Conservation (phyloP, 176 grass and related monocot genomes). For the Hyparrhenia diplandra region DNA sequence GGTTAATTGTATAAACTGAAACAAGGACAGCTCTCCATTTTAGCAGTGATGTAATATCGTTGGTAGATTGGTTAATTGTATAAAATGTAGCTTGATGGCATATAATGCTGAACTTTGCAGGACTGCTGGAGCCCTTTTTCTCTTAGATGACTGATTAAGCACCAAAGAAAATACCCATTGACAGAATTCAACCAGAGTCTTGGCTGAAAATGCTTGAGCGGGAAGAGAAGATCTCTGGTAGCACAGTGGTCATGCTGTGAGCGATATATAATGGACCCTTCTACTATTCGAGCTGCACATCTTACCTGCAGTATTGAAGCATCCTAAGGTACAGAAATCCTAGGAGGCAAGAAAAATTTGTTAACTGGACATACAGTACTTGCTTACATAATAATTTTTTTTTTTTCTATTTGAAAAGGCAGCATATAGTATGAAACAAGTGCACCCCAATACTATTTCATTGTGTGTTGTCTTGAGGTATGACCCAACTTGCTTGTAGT, state of each 20-base stretch:
- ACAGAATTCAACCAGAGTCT: neutral
- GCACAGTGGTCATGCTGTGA: neutral
- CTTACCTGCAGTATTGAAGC: neutral
- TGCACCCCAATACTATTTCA: neutral
- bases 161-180: neutral
- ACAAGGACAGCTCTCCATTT: constrained; percentile 2
- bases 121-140: neutral
- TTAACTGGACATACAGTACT: neutral
- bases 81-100: neutral
- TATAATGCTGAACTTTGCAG: neutral
- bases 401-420: neutral
- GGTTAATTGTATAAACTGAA: too few relatives aligned
- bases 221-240: neutral
- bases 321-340: neutral
- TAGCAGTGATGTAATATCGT: neutral
- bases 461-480: neutral
- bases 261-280: neutral
- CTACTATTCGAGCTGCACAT: neutral
- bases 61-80: neutral
- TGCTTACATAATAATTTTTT: neutral
- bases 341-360: neutral
- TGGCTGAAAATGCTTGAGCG: neutral
- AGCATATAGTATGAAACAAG: neutral
- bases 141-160: neutral
- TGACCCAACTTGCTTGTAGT: neutral